These are phyloP conservation scores for Paecilomyces sp. DNA, from an alignment of 2,329 filamentous ascomycete species.

Conservation along the genomic window DNA sequence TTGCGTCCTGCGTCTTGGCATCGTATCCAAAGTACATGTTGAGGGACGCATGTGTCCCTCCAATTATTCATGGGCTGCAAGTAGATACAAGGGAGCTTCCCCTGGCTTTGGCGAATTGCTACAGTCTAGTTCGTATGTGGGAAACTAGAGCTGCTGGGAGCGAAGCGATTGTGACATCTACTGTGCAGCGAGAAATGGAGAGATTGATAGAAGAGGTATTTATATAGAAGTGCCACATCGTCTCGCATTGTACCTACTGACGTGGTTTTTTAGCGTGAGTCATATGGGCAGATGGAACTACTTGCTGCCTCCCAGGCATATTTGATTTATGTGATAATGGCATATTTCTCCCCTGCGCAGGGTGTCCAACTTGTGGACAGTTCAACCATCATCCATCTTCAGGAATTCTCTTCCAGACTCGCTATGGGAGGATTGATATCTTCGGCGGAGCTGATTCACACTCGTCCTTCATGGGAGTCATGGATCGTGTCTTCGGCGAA, in stretches of 20 bases:
- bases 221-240: neutral
- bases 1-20: slow-evolving; percentile 14
- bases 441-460: slow-evolving; percentile 30
- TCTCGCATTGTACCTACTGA: neutral
- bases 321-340: slow-evolving; percentile 45
- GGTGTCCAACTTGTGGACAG: slow-evolving; percentile 26
- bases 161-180: slow-evolving; percentile 14
- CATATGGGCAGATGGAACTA: slow-evolving; percentile 17
- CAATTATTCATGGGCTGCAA: slow-evolving; percentile 19
- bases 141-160: slow-evolving; percentile 17
- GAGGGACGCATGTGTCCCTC: slow-evolving; percentile 9
- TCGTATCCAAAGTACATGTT: slow-evolving; percentile 18
- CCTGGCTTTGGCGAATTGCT: slow-evolving; percentile 16
- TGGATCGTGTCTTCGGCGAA: slow-evolving; percentile 51
- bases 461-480: slow-evolving; percentile 43
- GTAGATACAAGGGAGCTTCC: slow-evolving; percentile 5
- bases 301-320: slow-evolving; percentile 48
- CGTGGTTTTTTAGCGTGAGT: slow-evolving; percentile 6
- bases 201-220: slow-evolving; percentile 12
- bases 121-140: slow-evolving; percentile 20
- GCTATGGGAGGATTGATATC: slow-evolving; percentile 39
- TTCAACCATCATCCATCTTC: slow-evolving; percentile 43
- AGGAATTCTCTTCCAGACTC: slow-evolving; percentile 41
- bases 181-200: slow-evolving; percentile 18
- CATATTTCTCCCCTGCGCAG: slow-evolving; percentile 36